Conservation (phyloP, 2,329 filamentous ascomycete species). For the Apiospora rasikravindrae region DNA sequence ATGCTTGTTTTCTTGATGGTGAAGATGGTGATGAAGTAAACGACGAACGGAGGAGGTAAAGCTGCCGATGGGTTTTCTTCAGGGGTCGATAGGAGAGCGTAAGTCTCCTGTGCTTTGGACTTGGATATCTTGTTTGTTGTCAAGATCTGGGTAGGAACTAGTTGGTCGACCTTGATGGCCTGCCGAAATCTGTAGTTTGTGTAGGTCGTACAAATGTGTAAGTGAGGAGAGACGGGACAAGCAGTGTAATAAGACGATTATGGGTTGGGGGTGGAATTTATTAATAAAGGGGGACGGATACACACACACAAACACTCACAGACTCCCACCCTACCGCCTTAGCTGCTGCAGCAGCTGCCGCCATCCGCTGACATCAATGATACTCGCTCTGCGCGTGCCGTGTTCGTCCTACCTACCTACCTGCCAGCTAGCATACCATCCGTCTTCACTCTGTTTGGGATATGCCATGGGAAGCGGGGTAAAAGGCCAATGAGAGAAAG, state of each 20-base stretch:
- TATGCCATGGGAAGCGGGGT: conserved; percentile 8
- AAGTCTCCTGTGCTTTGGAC: background rate
- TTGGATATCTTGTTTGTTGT: conserved; percentile 3
- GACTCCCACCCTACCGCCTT: background rate
- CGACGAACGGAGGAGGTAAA: background rate
- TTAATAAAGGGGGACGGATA: conserved; percentile 12
- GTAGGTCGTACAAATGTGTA: background rate
- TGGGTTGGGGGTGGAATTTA: conserved; percentile 1
- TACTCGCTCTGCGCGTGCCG: background rate
- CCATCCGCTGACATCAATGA: background rate
- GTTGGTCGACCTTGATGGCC: conserved; percentile 3
- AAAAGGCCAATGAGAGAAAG: background rate
- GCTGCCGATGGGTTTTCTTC: conserved; percentile 17
- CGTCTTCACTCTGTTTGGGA: conserved; percentile 1
- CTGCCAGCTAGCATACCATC: background rate
- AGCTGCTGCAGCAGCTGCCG: background rate
- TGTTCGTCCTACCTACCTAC: background rate
- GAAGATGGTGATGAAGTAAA: background rate
- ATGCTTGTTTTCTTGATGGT: conserved; percentile 8
- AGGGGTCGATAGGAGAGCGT: background rate
- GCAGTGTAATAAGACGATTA: background rate
- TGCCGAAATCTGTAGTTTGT: background rate
- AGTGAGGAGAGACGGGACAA: background rate
- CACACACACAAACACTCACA: background rate
- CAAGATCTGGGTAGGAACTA: conserved; percentile 28